phyloP scores from a whole-genome alignment of 345 rosid species.

The Moricandia arvensis region DNA sequence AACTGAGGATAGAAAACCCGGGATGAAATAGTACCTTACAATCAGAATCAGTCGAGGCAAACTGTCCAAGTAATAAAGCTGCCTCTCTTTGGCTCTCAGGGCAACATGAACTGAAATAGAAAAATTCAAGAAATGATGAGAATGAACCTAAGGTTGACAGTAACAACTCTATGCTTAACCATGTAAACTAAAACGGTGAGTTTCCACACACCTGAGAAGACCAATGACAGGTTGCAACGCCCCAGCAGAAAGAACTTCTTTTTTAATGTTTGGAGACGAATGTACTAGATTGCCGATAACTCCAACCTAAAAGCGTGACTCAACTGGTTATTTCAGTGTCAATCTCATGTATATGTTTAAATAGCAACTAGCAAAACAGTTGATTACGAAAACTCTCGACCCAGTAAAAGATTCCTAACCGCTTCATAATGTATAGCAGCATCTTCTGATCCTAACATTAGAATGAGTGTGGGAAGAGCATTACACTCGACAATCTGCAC shows the following conservation, averaged over 20 bases:
- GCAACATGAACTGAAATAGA: slow-evolving; percentile 76
- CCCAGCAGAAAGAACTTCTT: slow-evolving; percentile 92
- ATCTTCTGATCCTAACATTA: slow-evolving; percentile 96
- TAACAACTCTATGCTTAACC: neutral
- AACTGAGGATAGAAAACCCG: neutral
- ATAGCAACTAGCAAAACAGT: slow-evolving; percentile 9
- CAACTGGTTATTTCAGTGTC: slow-evolving; percentile 25
- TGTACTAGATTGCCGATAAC: slow-evolving; percentile 96
- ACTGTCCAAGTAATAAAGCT: slow-evolving; percentile 95
- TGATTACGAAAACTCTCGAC: neutral
- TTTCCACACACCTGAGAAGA: slow-evolving; percentile 63
- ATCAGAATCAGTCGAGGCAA: slow-evolving; percentile 98
- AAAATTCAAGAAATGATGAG: slow-evolving; percentile 15
- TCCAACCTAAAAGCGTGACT: slow-evolving; percentile 56
- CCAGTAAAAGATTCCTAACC: slow-evolving; percentile 45
- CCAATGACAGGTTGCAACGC: slow-evolving; percentile 97
- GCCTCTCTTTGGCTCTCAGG: slow-evolving; percentile 99
- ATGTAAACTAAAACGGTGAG: neutral
- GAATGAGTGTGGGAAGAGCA: slow-evolving; percentile 91
- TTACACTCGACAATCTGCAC: slow-evolving; percentile 90
- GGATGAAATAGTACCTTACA: slow-evolving; percentile 64
- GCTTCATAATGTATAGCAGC: slow-evolving; percentile 99
- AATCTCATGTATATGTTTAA: neutral
- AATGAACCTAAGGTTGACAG: slow-evolving; percentile 4
- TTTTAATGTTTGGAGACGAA: slow-evolving; percentile 91